Evolutionary conservation across 2,329 filamentous ascomycete genomes (phyloP), one percentile per base, ranked within the genome.

Genomic region (Myriosclerotinia duriaeana): DNA sequence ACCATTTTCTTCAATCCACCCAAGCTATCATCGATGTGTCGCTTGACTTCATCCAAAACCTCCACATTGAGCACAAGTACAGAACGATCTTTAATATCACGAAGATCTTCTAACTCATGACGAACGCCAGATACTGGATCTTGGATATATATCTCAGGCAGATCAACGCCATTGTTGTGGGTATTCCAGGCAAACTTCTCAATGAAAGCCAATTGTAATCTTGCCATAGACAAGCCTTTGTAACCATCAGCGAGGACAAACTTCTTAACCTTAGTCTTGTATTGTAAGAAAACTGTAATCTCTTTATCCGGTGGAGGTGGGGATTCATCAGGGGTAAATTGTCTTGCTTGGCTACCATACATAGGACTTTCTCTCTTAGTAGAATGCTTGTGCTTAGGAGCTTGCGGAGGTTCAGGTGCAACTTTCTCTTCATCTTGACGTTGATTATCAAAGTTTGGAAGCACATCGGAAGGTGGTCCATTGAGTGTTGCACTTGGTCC

Each of bases 131-230:
- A 98, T 2, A 97, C 85, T 0, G 93, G 90, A 76, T 99, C 95
- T 77, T 99, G 95, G 20, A 99, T 95, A 77, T 99, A 97, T 20
- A 99, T 98, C 73, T 99, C 95, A 0, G 95, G 95, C 55, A 99
- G 80, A 76, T 99, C 95, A 17, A 88, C 87, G 9, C 95, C 95
- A 74, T 97, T 96, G 68, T 92, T 90, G 73, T 98, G 93, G 0
- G 94, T 97, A 73, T 97, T 98, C 93, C 96, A 99, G 0, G 94
- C 95, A 76, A 99, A 99, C 77, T 97, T 99, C 72, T 99, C 95
- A 72, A 99, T 99, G 73, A 99, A 99, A 0, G 95, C 94, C 38
- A 99, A 84, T 77, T 99, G 94, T 67, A 99, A 79, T 34, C 93
- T 87, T 1, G 93, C 93, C 67, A 97, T 89, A 3, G 92, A 94